Percentiles rank a stretch among this genome's conserved stretches.
These are phyloP conservation scores for Auricularia auricula-judae DNA, from an alignment of 768 basidiomycete genomes.

Conservation along the genomic window DNA sequence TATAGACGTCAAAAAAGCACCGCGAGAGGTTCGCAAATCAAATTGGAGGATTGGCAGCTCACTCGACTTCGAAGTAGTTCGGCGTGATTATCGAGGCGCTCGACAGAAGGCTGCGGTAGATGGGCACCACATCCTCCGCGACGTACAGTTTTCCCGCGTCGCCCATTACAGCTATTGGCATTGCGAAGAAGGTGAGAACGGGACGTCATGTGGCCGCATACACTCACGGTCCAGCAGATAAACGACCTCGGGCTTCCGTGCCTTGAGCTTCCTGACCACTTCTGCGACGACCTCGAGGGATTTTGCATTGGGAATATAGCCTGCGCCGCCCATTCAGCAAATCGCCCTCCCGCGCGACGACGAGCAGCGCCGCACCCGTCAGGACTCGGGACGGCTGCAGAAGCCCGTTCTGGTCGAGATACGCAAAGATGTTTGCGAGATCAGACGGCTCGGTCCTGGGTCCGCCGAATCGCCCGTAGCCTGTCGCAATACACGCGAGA, in stretches of 20 bases:
- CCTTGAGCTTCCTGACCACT: slow-evolving; percentile 49
- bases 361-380: slow-evolving; percentile 42
- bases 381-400: slow-evolving; percentile 62
- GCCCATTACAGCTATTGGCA: slow-evolving; percentile 73
- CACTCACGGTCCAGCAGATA: slow-evolving; percentile 88
- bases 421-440: slow-evolving; percentile 60
- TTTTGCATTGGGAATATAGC: slow-evolving; percentile 82
- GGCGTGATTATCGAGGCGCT: slow-evolving; percentile 91
- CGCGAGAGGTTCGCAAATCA: not conserved
- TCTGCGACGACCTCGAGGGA: slow-evolving; percentile 56
- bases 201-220: not conserved
- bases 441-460: slow-evolving; percentile 69
- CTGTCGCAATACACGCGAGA: slow-evolving; percentile 26
- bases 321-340: slow-evolving; percentile 22
- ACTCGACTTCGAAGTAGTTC: slow-evolving; percentile 98
- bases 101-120: slow-evolving; percentile 72
- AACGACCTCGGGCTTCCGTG: slow-evolving; percentile 46
- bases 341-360: not conserved
- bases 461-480: slow-evolving; percentile 75
- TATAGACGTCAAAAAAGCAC: not conserved
- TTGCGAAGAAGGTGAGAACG: not conserved
- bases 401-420: slow-evolving; percentile 67
- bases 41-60: slow-evolving; percentile 16
- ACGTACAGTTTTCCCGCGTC: slow-evolving; percentile 88
- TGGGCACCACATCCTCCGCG: slow-evolving; percentile 71